Conservation (phyloP, 768 basidiomycete genomes). For the Hericium coralloides region DNA sequence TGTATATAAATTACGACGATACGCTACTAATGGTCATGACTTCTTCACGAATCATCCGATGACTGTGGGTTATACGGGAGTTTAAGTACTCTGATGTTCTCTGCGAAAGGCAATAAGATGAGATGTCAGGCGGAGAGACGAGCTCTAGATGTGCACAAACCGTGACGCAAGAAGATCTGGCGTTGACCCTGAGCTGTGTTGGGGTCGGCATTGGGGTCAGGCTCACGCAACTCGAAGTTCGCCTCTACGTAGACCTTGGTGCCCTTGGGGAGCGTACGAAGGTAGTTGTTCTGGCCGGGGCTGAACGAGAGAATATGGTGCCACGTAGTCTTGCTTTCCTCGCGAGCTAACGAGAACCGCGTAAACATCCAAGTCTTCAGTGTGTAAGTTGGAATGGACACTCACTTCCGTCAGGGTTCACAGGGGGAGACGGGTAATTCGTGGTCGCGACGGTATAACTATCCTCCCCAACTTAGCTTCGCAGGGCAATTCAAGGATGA, state of each 20-base stretch:
- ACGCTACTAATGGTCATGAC: not conserved
- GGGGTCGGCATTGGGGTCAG: slow-evolving; percentile 57
- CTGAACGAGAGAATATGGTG: slow-evolving; percentile 71
- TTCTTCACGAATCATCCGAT: not conserved
- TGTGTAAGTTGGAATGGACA: not conserved
- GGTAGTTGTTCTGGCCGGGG: slow-evolving; percentile 49
- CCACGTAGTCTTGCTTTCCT: slow-evolving; percentile 52
- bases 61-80: not conserved
- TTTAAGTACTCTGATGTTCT: slow-evolving; percentile 43
- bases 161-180: slow-evolving; percentile 77
- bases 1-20: not conserved
- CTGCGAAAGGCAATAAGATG: slow-evolving; percentile 26
- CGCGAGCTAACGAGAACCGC: slow-evolving; percentile 34
- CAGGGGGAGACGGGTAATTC: slow-evolving; percentile 49
- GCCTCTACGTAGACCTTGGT: slow-evolving; percentile 77
- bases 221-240: slow-evolving; percentile 64
- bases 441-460: slow-evolving; percentile 76
- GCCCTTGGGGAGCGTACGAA: slow-evolving; percentile 60
- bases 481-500: not conserved
- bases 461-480: not conserved
- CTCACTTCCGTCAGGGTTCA: slow-evolving; percentile 54
- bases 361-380: too few relatives aligned
- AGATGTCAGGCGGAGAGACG: not conserved
- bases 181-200: slow-evolving; percentile 63
- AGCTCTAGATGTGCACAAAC: slow-evolving; percentile 29